phyloP scores from a whole-genome alignment of 768 basidiomycete species.

The Pleurotus giganteus region DNA sequence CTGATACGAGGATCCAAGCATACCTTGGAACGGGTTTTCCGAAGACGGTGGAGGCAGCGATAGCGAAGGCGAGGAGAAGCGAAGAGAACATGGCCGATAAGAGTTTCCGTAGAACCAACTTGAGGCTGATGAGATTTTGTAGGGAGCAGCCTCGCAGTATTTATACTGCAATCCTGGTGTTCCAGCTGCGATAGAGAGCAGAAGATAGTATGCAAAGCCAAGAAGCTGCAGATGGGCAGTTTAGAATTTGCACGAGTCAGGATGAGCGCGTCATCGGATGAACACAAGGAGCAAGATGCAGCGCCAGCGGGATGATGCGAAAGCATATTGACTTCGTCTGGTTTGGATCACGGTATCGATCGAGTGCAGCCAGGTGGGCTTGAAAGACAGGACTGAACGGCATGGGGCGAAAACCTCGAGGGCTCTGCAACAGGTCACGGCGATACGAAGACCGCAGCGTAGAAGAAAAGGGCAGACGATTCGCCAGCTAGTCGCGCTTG shows the following conservation, averaged over 20 bases:
- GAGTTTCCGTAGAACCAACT: not conserved
- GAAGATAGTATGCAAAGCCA: not conserved
- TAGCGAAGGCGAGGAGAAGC: slow-evolving; percentile 23
- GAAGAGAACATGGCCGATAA: slow-evolving; percentile 25
- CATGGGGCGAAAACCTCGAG: too few relatives aligned
- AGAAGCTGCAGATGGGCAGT: slow-evolving; percentile 2
- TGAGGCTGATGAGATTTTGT: not conserved
- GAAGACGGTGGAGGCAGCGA: slow-evolving; percentile 23
- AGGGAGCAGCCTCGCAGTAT: not conserved
- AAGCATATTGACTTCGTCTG: too few relatives aligned
- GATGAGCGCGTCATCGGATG: not conserved
- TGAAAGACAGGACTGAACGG: too few relatives aligned
- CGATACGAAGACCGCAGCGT: too few relatives aligned
- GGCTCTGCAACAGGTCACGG: too few relatives aligned
- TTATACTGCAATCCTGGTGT: not conserved
- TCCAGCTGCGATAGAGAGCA: not conserved
- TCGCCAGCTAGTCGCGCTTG: not conserved
- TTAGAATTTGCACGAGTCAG: slow-evolving; percentile 1
- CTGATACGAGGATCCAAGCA: slow-evolving; percentile 11
- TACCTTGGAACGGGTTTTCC: slow-evolving; percentile 22
- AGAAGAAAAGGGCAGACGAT: not conserved
- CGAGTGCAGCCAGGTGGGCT: too few relatives aligned
- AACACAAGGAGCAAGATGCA: not conserved
- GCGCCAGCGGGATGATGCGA: too few relatives aligned
- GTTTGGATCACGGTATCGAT: too few relatives aligned